Evolutionary conservation across 2,329 filamentous ascomycete genomes (phyloP), one percentile per base, ranked within the genome.

Genomic region (Thielaviopsis euricoi): DNA sequence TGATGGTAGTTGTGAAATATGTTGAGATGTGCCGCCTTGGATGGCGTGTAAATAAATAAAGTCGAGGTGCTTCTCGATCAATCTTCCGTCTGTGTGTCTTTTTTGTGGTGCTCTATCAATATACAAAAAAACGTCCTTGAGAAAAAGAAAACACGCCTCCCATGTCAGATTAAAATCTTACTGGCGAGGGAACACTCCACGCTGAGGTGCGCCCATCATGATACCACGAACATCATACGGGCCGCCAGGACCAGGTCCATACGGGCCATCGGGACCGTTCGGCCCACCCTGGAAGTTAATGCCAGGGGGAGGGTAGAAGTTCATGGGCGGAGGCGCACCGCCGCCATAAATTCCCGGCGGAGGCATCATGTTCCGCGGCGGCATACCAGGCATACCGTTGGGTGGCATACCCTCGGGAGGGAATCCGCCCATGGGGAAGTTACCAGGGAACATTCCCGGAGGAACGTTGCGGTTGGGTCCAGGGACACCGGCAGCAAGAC

Each of bases 381-480:
- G 76, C 61, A 75, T 74, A 17, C 71, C 76, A 37, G 68, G 70
- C 68, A 81, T 72, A 15, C 68, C 71, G 29, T 78, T 76, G 1
- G 74, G 76, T 13, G 74, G 74, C 7, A 71, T 57, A n/a, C 55
- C 54, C 29, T 56, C 53, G 10, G 51, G 56, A 7, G 56, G 53
- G 40, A 61, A 58, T 70, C 23, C 70, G 71, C 6, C 74, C 75
- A 15, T 78, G 73, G 62, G 76, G 62, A 83, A 83, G 66, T 77
- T 81, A n/a, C 79, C 78, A 21, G 78, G 78, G 64, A 79, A 82
- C 73, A 81, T 81, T 61, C 75, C 76, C 56, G 76, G 77, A 67
- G 80, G 74, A 61, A 76, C 72, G 62, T 70, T 72, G 37, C 73
- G 71, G 61, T 67, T 71, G 4, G 66, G 66, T 19, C 22, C 53